These are phyloP conservation scores for Meripilus lineatus DNA, from an alignment of 1,284 basidiomycete genomes.

Conservation along the genomic window DNA sequence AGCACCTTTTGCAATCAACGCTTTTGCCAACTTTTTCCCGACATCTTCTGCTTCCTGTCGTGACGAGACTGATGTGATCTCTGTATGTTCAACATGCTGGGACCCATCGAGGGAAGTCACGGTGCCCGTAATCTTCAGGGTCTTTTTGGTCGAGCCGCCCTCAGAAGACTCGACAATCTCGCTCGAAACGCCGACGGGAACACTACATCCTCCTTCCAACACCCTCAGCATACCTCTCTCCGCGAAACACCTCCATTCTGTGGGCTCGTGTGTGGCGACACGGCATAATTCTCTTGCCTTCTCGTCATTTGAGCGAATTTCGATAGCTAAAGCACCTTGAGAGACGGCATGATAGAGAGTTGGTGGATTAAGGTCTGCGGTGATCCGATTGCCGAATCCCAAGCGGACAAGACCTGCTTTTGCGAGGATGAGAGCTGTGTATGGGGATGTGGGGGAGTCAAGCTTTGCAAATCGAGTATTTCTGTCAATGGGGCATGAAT, in stretches of 20 bases:
- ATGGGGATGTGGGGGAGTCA: constrained; percentile 81
- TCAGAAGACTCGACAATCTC: constrained; percentile 32
- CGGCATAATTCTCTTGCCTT: constrained; percentile 60
- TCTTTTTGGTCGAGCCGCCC: constrained; percentile 21
- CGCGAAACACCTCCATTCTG: constrained; percentile 71
- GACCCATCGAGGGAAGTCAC: constrained; percentile 77
- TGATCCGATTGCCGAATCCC: constrained; percentile 75
- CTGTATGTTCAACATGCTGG: constrained; percentile 63
- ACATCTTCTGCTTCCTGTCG: constrained; percentile 62
- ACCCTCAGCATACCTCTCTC: constrained; percentile 86
- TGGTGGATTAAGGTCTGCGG: constrained; percentile 71
- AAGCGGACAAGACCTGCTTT: constrained; percentile 91
- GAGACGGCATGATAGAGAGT: constrained; percentile 87
- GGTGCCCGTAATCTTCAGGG: constrained; percentile 67
- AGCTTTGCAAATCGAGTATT: constrained; percentile 91
- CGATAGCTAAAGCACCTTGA: constrained; percentile 89
- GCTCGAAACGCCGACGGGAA: constrained; percentile 88
- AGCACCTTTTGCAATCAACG: constrained; percentile 67
- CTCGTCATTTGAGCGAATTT: constrained; percentile 74
- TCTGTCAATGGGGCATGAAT: constrained; percentile 33
- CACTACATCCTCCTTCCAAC: constrained; percentile 95
- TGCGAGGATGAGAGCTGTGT: constrained; percentile 89
- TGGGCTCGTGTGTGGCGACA: constrained; percentile 69
- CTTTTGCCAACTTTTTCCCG: constrained; percentile 61
- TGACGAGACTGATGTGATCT: constrained; percentile 49